Evolutionary conservation across 345 rosid genomes (phyloP), one percentile per base, ranked within the genome.

Genomic region (Linum lewisii): DNA sequence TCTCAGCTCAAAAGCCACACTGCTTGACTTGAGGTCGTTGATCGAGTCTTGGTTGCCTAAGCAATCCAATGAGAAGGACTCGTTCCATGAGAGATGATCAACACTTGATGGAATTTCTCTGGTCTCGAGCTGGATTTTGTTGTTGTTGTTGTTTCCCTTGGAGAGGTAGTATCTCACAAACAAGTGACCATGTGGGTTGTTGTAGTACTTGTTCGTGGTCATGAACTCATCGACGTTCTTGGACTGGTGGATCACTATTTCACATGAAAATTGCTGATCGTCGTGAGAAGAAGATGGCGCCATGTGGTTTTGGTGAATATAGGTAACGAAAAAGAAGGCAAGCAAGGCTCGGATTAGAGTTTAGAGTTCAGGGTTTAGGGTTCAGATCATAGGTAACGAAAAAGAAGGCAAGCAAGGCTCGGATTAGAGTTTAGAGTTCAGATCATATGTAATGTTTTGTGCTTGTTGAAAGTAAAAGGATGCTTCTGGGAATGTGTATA

Each of bases 131-230:
- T 71, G 73, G 37, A 87, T 71, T 65, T 69, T 79, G 73, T 77
- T 75, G 37, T 73, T 64, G n/a, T n/a, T n/a, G n/a, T n/a, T 75
- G 37, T 73, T 64, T 58, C 80, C 84, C 16, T 60, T 79, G 83
- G 82, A 67, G n/a, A 88, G 83, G 70, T 81, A 82, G 78, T 66
- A 82, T 69, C 92, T 82, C 49, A 88, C 79, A 58, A 91, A 86
- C 54, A 88, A 57, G 53, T 26, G 56, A 24, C 71, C 79, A 7
- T 68, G 57, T 37, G 80, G 65, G 50, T 69, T 79, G 66, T 21
- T 5, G 32, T 66, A 4, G 25, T 11, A 42, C 47, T 42, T 42
- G 47, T 42, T 42, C 18, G 2, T 42, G 16, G 14, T 42, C 47
- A 42, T 42, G 47, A 42, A 42, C 47, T 42, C 47, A 3, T 79